Evolutionary conservation across 495 filamentous ascomycete species (phyloP), one percentile per base, ranked within the genome.

Genomic region (Gamarada debralockiae): DNA sequence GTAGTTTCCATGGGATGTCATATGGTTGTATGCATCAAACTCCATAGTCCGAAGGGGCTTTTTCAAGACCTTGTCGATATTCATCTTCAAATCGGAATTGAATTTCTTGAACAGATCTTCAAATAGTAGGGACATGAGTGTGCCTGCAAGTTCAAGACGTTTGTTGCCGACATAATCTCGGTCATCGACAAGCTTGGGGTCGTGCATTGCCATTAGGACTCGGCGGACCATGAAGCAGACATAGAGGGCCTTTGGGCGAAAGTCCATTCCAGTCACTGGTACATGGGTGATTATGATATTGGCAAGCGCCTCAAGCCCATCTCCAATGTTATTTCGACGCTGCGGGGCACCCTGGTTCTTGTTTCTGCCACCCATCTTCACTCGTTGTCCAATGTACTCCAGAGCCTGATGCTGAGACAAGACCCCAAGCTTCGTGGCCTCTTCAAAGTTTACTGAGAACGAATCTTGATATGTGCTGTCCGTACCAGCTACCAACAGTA

Each of bases 121-220:
- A 61, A 99, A 99, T 0, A 99, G 80, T 10, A 97, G 73, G n/a
- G 93, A 89, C 52, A 99, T 67, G 59, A 99, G 83, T 69, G 97
- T 93, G 12, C 93, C 93, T 17, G 91, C 90, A 67, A 99, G 67
- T 69, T 99, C 93, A 44, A 99, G 69, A 37, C 93, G 77, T 68
- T 99, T 99, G 67, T 99, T 99, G 55, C 93, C 93, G 15, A 97
- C 91, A 64, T 97, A 97, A 67, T 99, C 93, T 60, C 93, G 79
- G 66, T 99, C 93, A 56, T 99, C 93, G 2, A 97, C 87, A 55
- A 97, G 74, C 17, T 81, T 85, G 4, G 86, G 81, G 59, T 97
- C 90, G 41, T 91, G 86, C 65, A 87, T 85, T 10, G 90, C 92
- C 89, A 96, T 95, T 34, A 99, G 63, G 0, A 97, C 90, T 68